Conservation (phyloP, 257 asterid genomes). For the Henckelia pumila region DNA sequence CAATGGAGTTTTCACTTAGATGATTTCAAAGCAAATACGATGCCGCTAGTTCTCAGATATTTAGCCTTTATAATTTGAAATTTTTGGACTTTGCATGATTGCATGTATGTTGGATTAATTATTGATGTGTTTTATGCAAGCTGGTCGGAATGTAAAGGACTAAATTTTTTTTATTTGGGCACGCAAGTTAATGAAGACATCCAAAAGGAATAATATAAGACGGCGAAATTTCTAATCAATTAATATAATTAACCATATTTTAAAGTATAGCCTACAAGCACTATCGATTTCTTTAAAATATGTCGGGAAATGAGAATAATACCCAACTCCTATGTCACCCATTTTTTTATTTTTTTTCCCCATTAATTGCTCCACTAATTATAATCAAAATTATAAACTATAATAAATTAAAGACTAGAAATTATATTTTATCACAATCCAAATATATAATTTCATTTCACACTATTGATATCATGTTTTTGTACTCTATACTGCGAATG, state of each 20-base stretch:
- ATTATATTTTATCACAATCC: too few species aligned
- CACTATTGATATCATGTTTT: too few species aligned
- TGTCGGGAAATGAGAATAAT: too few species aligned
- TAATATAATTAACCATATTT: too few species aligned
- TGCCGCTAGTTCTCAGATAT: background rate
- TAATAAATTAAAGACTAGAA: too few species aligned
- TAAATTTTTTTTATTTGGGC: background rate
- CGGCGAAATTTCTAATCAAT: constrained; percentile 7
- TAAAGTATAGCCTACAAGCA: background rate
- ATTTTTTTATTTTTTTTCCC: too few species aligned
- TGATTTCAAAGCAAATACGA: constrained; percentile 31
- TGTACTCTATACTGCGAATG: background rate
- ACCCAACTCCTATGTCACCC: too few species aligned
- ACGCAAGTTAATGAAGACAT: constrained; percentile 2
- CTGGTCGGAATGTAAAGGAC: constrained; percentile 20
- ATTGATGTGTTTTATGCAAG: constrained; percentile 2
- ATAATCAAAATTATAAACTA: too few species aligned
- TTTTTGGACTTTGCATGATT: constrained; percentile 17
- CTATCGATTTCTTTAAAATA: background rate
- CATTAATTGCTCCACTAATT: too few species aligned
- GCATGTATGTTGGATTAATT: constrained; percentile 8
- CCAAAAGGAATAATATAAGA: constrained; percentile 11
- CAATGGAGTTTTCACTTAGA: constrained; percentile 33
- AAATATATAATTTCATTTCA: too few species aligned
- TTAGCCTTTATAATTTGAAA: background rate